Percentiles rank a stretch among this genome's conserved stretches.
phyloP scores from a whole-genome alignment of 202 grass and related monocot genomes.

The Panicum virgatum region DNA sequence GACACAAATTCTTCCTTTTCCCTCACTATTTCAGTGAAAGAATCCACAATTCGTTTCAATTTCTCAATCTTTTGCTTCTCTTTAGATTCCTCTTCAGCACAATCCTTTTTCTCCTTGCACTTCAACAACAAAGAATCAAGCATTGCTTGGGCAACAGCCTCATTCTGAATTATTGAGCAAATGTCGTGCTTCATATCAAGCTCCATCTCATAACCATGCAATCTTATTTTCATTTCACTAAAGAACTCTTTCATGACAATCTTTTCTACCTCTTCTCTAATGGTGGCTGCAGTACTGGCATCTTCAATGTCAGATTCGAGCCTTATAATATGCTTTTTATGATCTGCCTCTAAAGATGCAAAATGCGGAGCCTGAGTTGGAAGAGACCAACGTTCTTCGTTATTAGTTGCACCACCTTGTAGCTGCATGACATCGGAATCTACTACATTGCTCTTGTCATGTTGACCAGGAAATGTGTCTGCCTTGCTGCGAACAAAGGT shows the following conservation, averaged over 20 bases:
- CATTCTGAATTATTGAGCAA: conserved; percentile 47
- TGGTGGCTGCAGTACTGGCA: conserved; percentile 28
- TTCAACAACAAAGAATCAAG: conserved; percentile 42
- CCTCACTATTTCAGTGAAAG: conserved; percentile 35
- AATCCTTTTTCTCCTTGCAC: conserved; percentile 34
- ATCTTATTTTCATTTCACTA: conserved; percentile 28
- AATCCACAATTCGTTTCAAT: conserved; percentile 45
- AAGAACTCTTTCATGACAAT: conserved; percentile 49
- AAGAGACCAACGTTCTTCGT: conserved; percentile 5
- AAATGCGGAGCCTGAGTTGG: conserved; percentile 7
- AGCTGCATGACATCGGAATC: conserved; percentile 41
- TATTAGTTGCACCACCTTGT: conserved; percentile 35
- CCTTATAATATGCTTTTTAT: conserved; percentile 23
- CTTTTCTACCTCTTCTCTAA: conserved; percentile 47
- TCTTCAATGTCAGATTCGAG: conserved; percentile 55
- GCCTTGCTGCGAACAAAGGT: conserved; percentile 19
- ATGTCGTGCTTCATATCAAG: conserved; percentile 40
- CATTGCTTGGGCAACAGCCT: conserved; percentile 44
- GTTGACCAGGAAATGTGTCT: conserved; percentile 39
- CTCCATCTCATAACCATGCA: conserved; percentile 53
- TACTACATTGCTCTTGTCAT: conserved; percentile 41
- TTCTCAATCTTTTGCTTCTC: conserved; percentile 53
- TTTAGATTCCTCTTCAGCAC: conserved; percentile 20
- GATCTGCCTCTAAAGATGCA: conserved; percentile 30
- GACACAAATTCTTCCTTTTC: conserved; percentile 56